phyloP scores from a whole-genome alignment of 108 stramenopile genomes.

The Nitzschia putrida region DNA sequence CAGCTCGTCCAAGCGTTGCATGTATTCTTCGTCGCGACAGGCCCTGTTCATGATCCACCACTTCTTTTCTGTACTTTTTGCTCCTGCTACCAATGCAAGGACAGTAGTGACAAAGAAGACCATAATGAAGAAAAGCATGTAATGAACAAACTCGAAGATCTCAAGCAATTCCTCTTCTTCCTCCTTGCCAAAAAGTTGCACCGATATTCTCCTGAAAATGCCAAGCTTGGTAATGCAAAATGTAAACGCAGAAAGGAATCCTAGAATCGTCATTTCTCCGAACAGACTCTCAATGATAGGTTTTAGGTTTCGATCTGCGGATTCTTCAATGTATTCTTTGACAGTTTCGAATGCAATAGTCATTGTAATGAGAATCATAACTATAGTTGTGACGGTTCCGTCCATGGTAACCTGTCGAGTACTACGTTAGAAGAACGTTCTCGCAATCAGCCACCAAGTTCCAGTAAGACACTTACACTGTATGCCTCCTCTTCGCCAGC shows the following conservation, averaged over 20 bases:
- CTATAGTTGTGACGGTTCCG: constrained; percentile 25
- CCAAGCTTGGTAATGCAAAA: too few species aligned
- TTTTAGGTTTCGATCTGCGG: constrained; percentile 27
- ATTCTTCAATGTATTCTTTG: constrained; percentile 48
- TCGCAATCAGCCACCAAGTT: neutral
- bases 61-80: constrained; percentile 27
- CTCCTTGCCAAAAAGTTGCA: constrained; percentile 34
- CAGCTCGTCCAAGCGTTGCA: neutral
- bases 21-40: constrained; percentile 3
- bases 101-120: constrained; percentile 56
- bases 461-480: neutral
- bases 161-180: constrained; percentile 44
- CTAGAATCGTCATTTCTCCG: constrained; percentile 60
- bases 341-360: constrained; percentile 47
- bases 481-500: neutral
- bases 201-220: constrained; percentile 28
- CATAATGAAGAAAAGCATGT: constrained; percentile 53
- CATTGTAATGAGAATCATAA: constrained; percentile 39
- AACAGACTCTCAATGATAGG: constrained; percentile 51
- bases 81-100: constrained; percentile 33
- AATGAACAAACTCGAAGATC: constrained; percentile 56
- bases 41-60: constrained; percentile 41
- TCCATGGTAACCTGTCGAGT: neutral
- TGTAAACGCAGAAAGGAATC: too few species aligned
- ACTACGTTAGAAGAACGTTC: neutral